These are phyloP conservation scores for Syncephalastrum racemosum DNA, from an alignment of 371 early-diverging fungal species.

Conservation along the genomic window DNA sequence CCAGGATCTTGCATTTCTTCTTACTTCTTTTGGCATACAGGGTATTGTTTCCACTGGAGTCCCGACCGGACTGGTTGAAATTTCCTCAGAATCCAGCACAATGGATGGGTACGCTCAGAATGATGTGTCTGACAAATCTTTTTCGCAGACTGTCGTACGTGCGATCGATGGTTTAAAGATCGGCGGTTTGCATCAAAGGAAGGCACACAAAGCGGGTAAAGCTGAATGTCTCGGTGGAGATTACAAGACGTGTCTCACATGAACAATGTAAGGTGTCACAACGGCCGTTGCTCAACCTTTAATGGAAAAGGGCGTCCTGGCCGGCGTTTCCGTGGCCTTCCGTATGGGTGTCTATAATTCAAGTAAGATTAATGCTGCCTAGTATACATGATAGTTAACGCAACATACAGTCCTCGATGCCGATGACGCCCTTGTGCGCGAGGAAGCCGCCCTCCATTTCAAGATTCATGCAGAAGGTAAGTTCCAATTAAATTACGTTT, in stretches of 20 bases:
- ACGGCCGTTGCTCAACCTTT: constrained; percentile 56
- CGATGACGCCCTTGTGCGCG: constrained; percentile 52
- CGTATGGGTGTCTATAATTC: constrained; percentile 51
- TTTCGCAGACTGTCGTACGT: constrained; percentile 31
- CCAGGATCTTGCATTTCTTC: background rate
- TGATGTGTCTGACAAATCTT: constrained; percentile 27
- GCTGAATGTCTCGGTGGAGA: background rate
- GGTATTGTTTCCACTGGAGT: constrained; percentile 54
- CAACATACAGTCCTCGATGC: constrained; percentile 28
- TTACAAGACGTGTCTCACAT: too few relatives aligned
- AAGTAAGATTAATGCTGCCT: constrained; percentile 16
- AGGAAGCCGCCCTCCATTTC: constrained; percentile 64
- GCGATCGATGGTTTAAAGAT: constrained; percentile 67
- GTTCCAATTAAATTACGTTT: background rate
- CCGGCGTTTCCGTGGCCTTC: constrained; percentile 62
- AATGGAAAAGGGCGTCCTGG: constrained; percentile 29
- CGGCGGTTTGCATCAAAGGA: constrained; percentile 57
- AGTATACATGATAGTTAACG: constrained; percentile 1
- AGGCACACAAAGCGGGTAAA: constrained; percentile 65
- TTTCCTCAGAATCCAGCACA: constrained; percentile 53
- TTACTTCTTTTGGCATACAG: constrained; percentile 14
- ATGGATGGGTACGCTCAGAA: constrained; percentile 53
- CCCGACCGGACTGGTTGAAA: constrained; percentile 58
- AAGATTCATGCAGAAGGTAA: constrained; percentile 37
- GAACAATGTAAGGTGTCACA: constrained; percentile 38